These are phyloP conservation scores for Colletotrichum nymphaeae DNA, from an alignment of 2,329 filamentous ascomycete genomes.

Conservation along the genomic window DNA sequence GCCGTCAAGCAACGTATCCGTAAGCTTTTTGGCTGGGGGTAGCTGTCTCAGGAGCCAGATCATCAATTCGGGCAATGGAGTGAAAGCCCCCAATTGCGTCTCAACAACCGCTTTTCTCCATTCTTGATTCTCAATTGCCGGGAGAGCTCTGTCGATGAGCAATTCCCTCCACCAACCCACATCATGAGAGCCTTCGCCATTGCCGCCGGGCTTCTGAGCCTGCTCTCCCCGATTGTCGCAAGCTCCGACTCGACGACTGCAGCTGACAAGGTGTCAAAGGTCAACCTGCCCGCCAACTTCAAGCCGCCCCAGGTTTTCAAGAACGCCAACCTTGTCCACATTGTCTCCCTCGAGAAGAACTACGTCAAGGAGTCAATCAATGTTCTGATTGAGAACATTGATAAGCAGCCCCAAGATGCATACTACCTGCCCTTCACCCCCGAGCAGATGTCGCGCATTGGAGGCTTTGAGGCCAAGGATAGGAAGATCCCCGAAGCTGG, in stretches of 20 bases:
- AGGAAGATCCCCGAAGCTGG: constrained; percentile 81
- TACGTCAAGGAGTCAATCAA: constrained; percentile 93
- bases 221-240: constrained; percentile 61
- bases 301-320: constrained; percentile 91
- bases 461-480: constrained; percentile 91
- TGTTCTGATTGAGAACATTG: constrained; percentile 91
- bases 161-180: constrained; percentile 38
- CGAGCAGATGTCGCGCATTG: constrained; percentile 79
- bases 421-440: constrained; percentile 92
- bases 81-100: constrained; percentile 36
- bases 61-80: constrained; percentile 37
- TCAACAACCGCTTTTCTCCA: constrained; percentile 25
- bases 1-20: constrained; percentile 46
- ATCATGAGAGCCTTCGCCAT: constrained; percentile 62
- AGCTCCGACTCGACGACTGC: constrained; percentile 49
- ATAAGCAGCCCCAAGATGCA: constrained; percentile 81
- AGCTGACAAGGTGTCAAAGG: constrained; percentile 59
- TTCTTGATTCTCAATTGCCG: constrained; percentile 34
- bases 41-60: constrained; percentile 40
- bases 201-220: constrained; percentile 69
- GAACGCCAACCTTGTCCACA: constrained; percentile 90
- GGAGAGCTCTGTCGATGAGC: constrained; percentile 43
- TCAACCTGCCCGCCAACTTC: constrained; percentile 74
- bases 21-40: constrained; percentile 48
- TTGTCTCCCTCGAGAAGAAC: constrained; percentile 92